Conservation (phyloP, 2,329 filamentous ascomycete genomes). For the Eutypa lata region DNA sequence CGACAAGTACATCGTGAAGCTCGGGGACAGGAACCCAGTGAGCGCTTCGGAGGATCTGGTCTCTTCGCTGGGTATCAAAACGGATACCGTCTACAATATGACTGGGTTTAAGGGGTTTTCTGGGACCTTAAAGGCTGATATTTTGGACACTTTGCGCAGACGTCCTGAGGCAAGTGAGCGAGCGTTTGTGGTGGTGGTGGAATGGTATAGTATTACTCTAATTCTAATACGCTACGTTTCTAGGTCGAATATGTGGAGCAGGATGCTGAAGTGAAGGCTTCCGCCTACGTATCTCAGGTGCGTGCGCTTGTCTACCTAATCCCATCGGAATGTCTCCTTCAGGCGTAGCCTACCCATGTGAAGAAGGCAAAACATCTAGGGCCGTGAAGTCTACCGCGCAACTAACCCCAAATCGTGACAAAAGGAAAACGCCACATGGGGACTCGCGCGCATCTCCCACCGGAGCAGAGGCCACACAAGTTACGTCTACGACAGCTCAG, state of each 20-base stretch:
- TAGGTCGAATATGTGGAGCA: slow-evolving; percentile 33
- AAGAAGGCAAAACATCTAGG: slow-evolving; percentile 22
- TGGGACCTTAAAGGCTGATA: slow-evolving; percentile 38
- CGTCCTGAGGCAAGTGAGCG: slow-evolving; percentile 39
- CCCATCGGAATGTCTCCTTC: slow-evolving; percentile 24
- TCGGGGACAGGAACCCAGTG: too few species aligned
- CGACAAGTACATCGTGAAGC: slow-evolving; percentile 42
- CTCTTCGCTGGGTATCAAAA: too few species aligned
- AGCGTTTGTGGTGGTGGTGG: too few species aligned
- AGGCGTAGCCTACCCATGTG: slow-evolving; percentile 21
- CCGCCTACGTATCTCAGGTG: background rate
- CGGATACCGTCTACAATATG: slow-evolving; percentile 29
- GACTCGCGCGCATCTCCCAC: slow-evolving; percentile 43
- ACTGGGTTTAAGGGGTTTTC: slow-evolving; percentile 40
- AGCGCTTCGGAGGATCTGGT: too few species aligned
- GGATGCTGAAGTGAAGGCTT: slow-evolving; percentile 19
- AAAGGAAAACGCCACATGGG: slow-evolving; percentile 35
- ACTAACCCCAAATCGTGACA: background rate
- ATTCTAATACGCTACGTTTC: slow-evolving; percentile 1
- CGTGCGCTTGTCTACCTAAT: slow-evolving; percentile 2
- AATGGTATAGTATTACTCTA: too few species aligned
- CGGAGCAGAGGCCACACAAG: slow-evolving; percentile 28
- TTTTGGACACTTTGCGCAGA: slow-evolving; percentile 36
- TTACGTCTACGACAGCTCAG: slow-evolving; percentile 42
- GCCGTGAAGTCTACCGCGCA: too few species aligned